Conservation (phyloP, 441 rosid genomes). For the Gossypium gossypioides region DNA sequence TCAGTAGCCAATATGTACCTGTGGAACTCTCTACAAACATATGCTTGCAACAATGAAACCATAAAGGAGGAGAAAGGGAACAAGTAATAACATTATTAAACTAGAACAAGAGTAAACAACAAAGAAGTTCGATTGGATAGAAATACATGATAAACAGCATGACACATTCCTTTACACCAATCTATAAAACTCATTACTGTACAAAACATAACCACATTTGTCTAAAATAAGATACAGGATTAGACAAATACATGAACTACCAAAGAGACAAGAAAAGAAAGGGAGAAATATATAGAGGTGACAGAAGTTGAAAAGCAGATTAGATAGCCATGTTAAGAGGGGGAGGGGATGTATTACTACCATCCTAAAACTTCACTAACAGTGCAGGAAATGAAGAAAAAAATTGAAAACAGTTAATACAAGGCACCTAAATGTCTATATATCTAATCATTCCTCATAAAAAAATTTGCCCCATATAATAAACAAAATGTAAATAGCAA, state of each 20-base stretch:
- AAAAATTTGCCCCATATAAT: constrained; percentile 16
- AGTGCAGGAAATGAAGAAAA: not conserved
- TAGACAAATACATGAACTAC: not conserved
- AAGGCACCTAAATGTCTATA: constrained; percentile 1
- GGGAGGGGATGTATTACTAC: not conserved
- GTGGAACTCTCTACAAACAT: constrained; percentile 13
- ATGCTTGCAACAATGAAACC: constrained; percentile 6
- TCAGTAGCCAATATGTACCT: constrained; percentile 10
- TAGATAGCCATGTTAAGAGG: not conserved
- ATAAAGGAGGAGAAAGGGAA: not conserved
- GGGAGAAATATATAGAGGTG: not conserved
- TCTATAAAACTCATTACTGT: not conserved
- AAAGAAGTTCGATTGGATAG: not conserved
- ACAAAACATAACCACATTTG: not conserved
- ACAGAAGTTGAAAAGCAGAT: not conserved
- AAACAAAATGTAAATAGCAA: constrained; percentile 24
- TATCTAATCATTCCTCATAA: constrained; percentile 11
- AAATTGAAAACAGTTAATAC: constrained; percentile 7
- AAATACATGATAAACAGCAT: not conserved
- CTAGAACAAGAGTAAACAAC: not conserved
- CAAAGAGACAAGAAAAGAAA: not conserved
- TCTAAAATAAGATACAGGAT: not conserved
- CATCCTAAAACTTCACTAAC: constrained; percentile 10
- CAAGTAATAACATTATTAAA: not conserved
- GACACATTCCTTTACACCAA: not conserved